These are phyloP conservation scores for Tolypocladium capitatum DNA, from an alignment of 2,329 filamentous ascomycete species.

Conservation along the genomic window DNA sequence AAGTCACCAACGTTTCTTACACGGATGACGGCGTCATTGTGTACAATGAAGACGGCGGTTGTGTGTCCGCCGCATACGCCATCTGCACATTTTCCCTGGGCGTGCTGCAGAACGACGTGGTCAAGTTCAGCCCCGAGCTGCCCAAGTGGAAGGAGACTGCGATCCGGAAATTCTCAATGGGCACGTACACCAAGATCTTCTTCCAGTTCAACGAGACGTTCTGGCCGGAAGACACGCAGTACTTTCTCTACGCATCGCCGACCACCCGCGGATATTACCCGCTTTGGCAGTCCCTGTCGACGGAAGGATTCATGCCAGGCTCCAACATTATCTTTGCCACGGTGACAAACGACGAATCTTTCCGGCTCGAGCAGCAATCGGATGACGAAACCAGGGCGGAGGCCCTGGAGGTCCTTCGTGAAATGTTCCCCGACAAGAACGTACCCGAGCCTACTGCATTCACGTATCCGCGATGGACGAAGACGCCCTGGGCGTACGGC, in stretches of 20 bases:
- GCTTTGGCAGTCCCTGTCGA: constrained; percentile 50
- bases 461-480: constrained; percentile 36
- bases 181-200: constrained; percentile 63
- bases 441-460: constrained; percentile 49
- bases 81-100: constrained; percentile 57
- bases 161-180: constrained; percentile 54
- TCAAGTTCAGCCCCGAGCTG: constrained; percentile 44
- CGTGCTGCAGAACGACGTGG: constrained; percentile 48
- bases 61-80: constrained; percentile 46
- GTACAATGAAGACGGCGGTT: constrained; percentile 37
- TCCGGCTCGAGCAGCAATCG: constrained; percentile 44
- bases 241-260: constrained; percentile 31
- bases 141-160: constrained; percentile 52
- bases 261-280: constrained; percentile 32
- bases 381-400: constrained; percentile 44
- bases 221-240: constrained; percentile 37
- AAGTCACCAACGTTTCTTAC: constrained; percentile 42
- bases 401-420: constrained; percentile 40
- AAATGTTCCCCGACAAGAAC: constrained; percentile 45
- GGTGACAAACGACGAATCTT: constrained; percentile 41
- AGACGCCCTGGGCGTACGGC: constrained; percentile 33
- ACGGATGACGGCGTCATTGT: constrained; percentile 38
- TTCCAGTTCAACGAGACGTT: constrained; percentile 55
- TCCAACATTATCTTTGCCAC: constrained; percentile 56
- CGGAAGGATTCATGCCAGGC: constrained; percentile 41